These are phyloP conservation scores for Melaleuca quinquenervia DNA, from an alignment of 345 rosid genomes.

Conservation along the genomic window DNA sequence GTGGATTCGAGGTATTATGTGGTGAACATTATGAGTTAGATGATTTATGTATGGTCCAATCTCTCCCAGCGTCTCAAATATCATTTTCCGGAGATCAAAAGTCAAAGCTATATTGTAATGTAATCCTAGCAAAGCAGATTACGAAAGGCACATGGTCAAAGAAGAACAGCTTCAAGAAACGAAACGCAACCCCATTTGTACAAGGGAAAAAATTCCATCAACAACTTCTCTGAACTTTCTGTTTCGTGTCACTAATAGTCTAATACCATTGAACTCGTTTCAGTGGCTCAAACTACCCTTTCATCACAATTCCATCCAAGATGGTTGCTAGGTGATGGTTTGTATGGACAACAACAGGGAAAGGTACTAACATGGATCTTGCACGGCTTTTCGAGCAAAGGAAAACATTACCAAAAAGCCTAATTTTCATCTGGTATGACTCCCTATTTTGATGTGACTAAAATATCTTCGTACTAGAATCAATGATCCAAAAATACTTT, in stretches of 20 bases:
- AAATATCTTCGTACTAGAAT: neutral
- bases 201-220: neutral
- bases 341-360: neutral
- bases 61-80: too few species aligned
- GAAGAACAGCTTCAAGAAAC: neutral
- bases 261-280: neutral
- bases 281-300: neutral
- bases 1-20: neutral
- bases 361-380: neutral
- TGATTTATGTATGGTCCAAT: too few species aligned
- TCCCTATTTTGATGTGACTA: neutral
- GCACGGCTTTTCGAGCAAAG: neutral
- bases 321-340: neutral
- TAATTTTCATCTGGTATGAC: neutral
- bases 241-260: neutral
- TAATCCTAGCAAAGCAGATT: neutral
- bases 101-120: neutral
- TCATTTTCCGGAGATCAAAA: too few species aligned
- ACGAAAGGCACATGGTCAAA: neutral
- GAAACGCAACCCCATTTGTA: neutral
- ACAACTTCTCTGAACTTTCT: neutral
- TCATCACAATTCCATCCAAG: neutral
- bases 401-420: neutral
- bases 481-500: neutral
- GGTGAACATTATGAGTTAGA: too few species aligned